Evolutionary conservation across 2,329 filamentous ascomycete genomes (phyloP).

Genomic region (Xylaria multiplex): DNA sequence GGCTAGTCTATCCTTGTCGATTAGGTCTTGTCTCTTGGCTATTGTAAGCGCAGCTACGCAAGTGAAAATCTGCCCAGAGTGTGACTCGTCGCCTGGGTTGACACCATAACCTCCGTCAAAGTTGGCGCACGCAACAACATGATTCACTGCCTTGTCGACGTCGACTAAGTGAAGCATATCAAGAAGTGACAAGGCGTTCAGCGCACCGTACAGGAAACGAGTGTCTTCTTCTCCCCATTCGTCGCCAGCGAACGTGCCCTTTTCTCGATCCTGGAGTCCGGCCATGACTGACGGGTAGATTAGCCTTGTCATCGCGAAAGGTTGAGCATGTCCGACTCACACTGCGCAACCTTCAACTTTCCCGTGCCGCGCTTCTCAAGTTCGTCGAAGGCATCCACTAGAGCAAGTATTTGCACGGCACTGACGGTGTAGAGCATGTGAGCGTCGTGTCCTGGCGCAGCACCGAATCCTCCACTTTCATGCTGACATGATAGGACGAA

Average conservation of each 20-base stretch:
- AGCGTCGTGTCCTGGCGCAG: slow-evolving; percentile 91
- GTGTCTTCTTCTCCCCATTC: slow-evolving; percentile 98
- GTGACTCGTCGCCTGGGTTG: slow-evolving; percentile 89
- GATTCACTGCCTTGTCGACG: slow-evolving; percentile 79
- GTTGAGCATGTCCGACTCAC: slow-evolving; percentile 62
- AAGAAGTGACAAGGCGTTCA: slow-evolving; percentile 89
- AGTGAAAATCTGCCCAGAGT: slow-evolving; percentile 95
- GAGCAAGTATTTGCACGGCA: slow-evolving; percentile 91
- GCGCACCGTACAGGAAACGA: slow-evolving; percentile 88
- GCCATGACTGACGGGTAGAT: slow-evolving; percentile 71
- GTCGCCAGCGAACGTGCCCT: slow-evolving; percentile 91
- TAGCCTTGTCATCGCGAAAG: slow-evolving; percentile 36
- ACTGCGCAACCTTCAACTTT: slow-evolving; percentile 79
- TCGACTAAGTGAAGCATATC: slow-evolving; percentile 78
- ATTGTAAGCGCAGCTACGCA: slow-evolving; percentile 90
- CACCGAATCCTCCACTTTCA: slow-evolving; percentile 89
- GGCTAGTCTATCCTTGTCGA: slow-evolving; percentile 83
- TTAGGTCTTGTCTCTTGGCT: slow-evolving; percentile 80
- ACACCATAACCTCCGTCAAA: slow-evolving; percentile 95
- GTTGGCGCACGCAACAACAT: slow-evolving; percentile 86
- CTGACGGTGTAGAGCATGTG: slow-evolving; percentile 97
- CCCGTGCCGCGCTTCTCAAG: slow-evolving; percentile 77
- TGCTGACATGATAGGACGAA: slow-evolving; percentile 97
- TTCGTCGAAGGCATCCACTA: slow-evolving; percentile 83
- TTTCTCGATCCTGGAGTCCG: slow-evolving; percentile 78